Evolutionary conservation across 2,329 filamentous ascomycete genomes (phyloP), one percentile per base, ranked within the genome.

Genomic region (Paracoccidioides lutzii): DNA sequence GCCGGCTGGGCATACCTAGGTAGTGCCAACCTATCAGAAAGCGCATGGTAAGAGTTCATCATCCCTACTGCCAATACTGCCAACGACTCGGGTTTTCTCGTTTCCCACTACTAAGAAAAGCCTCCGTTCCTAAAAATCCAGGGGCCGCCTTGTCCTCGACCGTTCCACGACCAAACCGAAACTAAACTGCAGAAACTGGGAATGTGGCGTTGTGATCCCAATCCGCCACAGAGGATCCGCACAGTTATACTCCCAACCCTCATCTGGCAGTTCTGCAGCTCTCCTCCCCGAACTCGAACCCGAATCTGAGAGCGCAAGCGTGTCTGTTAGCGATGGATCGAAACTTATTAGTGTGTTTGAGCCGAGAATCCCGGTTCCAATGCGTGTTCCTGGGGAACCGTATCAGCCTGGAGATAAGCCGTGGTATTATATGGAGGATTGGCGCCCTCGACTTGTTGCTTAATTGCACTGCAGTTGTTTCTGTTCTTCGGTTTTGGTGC

Each of bases 141-240:
- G 86, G 91, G 93, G 91, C 28, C 83, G 83, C 49, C 71, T 95
- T 35, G 81, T 84, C 54, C 83, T 83, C 64, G 85, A 94, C 63
- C 82, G 79, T 61, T 71, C 68, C 6, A 85, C 81, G 2, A 84
- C 84, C 59, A 71, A 80, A 59, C 80, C 82, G 10, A 95, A 89
- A 69, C 76, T 97, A 59, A 90, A 80, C 59, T 90, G 87, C 69
- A 83, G 87, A 55, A 98, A 97, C 69, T 97, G 91, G 90, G 93
- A 97, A 72, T 95, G 90, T 66, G 93, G 93, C 40, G 87, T 98
- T 1, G 63, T 97, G 30, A 68, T 96, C 43, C 82, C 84, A 8
- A 75, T 87, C 30, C 63, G 60, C 44, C 37, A 40, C 10, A 32
- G 37, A 3, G 49, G 28, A 4, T 12, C 14, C 33, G 45, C 9